These are phyloP conservation scores for Rhododendron henanense DNA, from an alignment of 148 eudicot genomes.

Conservation along the genomic window DNA sequence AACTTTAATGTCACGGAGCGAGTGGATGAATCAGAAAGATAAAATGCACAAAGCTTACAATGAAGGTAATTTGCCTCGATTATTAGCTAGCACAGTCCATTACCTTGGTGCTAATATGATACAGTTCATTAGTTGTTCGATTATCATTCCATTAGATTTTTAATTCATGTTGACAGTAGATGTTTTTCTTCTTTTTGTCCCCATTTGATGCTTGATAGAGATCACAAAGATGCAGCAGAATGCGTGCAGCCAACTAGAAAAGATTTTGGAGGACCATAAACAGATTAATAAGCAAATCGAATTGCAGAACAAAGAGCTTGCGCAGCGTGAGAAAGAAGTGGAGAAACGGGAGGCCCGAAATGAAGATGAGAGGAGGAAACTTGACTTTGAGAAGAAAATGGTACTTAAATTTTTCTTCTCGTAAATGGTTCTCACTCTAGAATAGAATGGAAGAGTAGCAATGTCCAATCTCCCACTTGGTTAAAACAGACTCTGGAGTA, in stretches of 20 bases:
- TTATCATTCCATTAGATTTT: neutral
- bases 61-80: slow-evolving; percentile 36
- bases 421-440: neutral
- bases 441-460: neutral
- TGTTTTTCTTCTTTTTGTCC: neutral
- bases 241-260: slow-evolving; percentile 29
- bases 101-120: neutral
- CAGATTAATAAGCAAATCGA: slow-evolving; percentile 30
- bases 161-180: too few species aligned
- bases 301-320: slow-evolving; percentile 28
- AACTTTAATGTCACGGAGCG: slow-evolving; percentile 29
- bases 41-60: slow-evolving; percentile 31
- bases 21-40: slow-evolving; percentile 38
- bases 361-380: slow-evolving; percentile 40
- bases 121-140: neutral
- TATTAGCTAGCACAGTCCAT: too few species aligned
- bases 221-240: slow-evolving; percentile 33
- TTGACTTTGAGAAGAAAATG: slow-evolving; percentile 25
- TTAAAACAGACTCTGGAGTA: neutral
- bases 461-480: neutral
- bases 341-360: slow-evolving; percentile 46
- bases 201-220: slow-evolving; percentile 28
- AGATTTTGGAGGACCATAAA: slow-evolving; percentile 38
- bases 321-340: slow-evolving; percentile 33
- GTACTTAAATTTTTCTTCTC: neutral